Evolutionary conservation across 495 filamentous ascomycete genomes (phyloP).

Genomic region (Xylaria bambusicola): DNA sequence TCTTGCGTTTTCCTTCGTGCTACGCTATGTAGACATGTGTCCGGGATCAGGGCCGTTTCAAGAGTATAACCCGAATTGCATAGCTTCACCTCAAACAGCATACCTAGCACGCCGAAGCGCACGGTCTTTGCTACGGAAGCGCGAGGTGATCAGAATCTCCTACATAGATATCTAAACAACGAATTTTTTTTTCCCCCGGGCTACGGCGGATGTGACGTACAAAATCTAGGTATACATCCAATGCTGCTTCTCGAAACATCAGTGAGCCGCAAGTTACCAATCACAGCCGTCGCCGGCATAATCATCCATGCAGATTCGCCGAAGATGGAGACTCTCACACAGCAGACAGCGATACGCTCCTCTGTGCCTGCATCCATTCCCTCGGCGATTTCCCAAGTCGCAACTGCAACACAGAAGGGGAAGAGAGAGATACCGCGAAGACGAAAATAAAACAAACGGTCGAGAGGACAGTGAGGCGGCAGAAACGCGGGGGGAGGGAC

Average conservation of each 20-base stretch:
- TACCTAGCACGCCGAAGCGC: not conserved
- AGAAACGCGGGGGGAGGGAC: constrained; percentile 14
- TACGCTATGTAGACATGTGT: no score
- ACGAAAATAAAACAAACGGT: constrained; percentile 20
- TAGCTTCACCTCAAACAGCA: constrained; percentile 13
- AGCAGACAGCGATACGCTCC: constrained; percentile 25
- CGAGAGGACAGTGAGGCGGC: constrained; percentile 10
- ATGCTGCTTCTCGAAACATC: constrained; percentile 28
- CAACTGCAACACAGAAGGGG: constrained; percentile 6
- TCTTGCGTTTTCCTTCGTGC: no score
- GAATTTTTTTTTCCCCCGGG: constrained; percentile 36
- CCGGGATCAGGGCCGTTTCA: no score
- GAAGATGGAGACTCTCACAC: constrained; percentile 26
- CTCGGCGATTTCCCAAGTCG: constrained; percentile 16
- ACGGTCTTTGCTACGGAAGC: not conserved
- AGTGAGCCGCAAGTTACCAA: constrained; percentile 30
- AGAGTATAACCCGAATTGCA: constrained; percentile 3
- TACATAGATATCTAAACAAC: constrained; percentile 24
- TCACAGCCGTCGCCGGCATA: constrained; percentile 34
- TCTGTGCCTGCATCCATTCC: constrained; percentile 18
- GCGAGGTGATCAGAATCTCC: constrained; percentile 8
- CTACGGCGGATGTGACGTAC: constrained; percentile 40
- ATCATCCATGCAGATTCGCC: constrained; percentile 34
- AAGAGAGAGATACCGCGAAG: constrained; percentile 4
- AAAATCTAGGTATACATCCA: constrained; percentile 29